Base-by-base conservation (phyloP, 2,329 filamentous ascomycete species). In the Malbranchea cinnamomea region DNA sequence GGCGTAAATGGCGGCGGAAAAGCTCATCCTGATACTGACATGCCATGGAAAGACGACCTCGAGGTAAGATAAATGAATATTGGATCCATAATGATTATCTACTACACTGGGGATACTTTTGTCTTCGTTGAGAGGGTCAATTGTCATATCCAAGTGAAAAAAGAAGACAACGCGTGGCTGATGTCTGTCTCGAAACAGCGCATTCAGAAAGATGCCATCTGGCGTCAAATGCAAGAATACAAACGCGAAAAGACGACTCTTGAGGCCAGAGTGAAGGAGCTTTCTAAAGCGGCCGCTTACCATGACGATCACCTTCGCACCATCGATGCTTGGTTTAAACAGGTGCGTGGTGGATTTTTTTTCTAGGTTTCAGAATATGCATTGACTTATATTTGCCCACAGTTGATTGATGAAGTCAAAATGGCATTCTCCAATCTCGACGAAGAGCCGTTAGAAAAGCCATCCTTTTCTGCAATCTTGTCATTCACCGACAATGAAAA, bases 221-320 rank as follows among this genome's bases (percentile, higher is more conserved):
- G 81, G 47, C 82, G 91, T 35, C 87, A 94, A 60, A 93, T 98
- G 84, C 81, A 84, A 51, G 89, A 95, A 58, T 94, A 92, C 58
- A 93, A 92, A 59, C 76, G 89, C 44, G 83, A 92, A 52, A 85
- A 84, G 52, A 67, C 69, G 34, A 79, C 78, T 23, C 63, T 91
- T 38, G 85, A 95, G 60, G 65, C 72, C 35, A 79, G 81, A 48
- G 63, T 94, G 37, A 77, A 77, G 49, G 80, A 92, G 41, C 63
- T 91, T 39, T 71, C 80, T 41, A 84, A 83, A 52, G 71, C 74
- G 48, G 72, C 79, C 17, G 67, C 71, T 38, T 74, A 89, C 56
- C 83, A 95, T 57, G 83, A 95, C 57, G 84, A 95, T 45, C 89
- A 95, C 53, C 62, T 98, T 30, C 75, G 87, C 47, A 71, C 84